A percentile compares a stretch with the other conserved stretches of the same genome.
Conservation (phyloP, 1,139 yeast species). For the Debaryomycetaceae sp. region DNA sequence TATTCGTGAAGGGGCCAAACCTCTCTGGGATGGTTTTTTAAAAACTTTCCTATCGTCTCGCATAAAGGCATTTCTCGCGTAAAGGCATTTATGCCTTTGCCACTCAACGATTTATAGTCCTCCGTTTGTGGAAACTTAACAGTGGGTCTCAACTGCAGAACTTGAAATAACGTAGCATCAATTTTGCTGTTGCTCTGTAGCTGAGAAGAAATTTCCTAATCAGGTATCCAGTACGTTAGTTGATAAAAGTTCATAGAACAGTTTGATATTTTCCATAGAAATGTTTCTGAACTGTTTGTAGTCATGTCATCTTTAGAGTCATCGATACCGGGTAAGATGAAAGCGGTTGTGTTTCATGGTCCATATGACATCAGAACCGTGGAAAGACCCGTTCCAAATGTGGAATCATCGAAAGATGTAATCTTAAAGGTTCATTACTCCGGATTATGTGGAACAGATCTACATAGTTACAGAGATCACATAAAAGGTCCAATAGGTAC, state of each 20-base stretch:
- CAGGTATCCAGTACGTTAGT: neutral
- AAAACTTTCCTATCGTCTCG: too few species aligned
- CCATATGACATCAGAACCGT: conserved; percentile 44
- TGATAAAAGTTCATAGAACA: neutral
- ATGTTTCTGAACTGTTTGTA: neutral
- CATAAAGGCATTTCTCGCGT: too few species aligned
- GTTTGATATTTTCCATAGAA: neutral
- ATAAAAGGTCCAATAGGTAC: conserved; percentile 42
- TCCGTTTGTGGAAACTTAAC: too few species aligned
- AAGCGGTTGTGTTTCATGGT: conserved; percentile 55
- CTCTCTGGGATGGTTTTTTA: too few species aligned
- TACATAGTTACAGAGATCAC: conserved; percentile 59
- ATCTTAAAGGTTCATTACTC: conserved; percentile 50
- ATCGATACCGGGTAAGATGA: conserved; percentile 28
- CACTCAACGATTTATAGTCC: too few species aligned
- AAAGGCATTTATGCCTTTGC: too few species aligned
- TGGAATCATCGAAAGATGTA: conserved; percentile 43
- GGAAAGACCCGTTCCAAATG: conserved; percentile 40
- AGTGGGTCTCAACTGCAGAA: too few species aligned
- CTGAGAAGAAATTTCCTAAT: neutral
- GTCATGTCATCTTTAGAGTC: too few species aligned
- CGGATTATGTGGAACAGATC: conserved; percentile 61
- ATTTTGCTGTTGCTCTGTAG: neutral
- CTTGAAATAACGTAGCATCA: too few species aligned
- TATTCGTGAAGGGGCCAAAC: too few species aligned